phyloP scores from a whole-genome alignment of 441 rosid species.

The Raphanus hybrid region DNA sequence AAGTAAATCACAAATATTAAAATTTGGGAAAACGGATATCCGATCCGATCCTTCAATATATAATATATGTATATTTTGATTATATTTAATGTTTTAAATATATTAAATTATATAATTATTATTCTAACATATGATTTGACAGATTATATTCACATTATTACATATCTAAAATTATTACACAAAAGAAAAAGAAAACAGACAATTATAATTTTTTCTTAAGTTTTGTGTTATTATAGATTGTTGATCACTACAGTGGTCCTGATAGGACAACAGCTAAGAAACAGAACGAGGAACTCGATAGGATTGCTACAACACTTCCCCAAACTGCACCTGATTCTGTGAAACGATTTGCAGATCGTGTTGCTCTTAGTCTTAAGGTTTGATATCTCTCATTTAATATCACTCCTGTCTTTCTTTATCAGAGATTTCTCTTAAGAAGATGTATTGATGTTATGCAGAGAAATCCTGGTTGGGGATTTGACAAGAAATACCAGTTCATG shows the following conservation, averaged over 20 bases:
- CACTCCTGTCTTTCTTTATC: background rate
- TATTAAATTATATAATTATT: no score
- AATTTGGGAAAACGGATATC: no score
- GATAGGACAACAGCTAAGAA: constrained; percentile 83
- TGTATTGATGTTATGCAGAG: constrained; percentile 59
- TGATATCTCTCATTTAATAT: constrained; percentile 7
- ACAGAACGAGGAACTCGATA: constrained; percentile 80
- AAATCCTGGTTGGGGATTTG: constrained; percentile 94
- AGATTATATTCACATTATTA: no score
- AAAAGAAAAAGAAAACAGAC: no score
- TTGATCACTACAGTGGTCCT: constrained; percentile 83
- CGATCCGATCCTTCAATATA: no score
- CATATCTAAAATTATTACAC: no score
- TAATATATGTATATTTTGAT: no score
- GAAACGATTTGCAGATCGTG: constrained; percentile 72
- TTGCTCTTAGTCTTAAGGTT: constrained; percentile 88
- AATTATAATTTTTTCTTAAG: no score
- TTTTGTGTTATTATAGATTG: no score
- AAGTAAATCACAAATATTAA: no score
- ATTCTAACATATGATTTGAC: no score
- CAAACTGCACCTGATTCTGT: constrained; percentile 71
- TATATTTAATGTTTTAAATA: no score
- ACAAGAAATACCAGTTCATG: constrained; percentile 93
- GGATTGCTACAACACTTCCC: constrained; percentile 78
- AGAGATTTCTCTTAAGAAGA: background rate